Base-by-base conservation (phyloP, 148 eudicot species). In the Diospyros kaki region DNA sequence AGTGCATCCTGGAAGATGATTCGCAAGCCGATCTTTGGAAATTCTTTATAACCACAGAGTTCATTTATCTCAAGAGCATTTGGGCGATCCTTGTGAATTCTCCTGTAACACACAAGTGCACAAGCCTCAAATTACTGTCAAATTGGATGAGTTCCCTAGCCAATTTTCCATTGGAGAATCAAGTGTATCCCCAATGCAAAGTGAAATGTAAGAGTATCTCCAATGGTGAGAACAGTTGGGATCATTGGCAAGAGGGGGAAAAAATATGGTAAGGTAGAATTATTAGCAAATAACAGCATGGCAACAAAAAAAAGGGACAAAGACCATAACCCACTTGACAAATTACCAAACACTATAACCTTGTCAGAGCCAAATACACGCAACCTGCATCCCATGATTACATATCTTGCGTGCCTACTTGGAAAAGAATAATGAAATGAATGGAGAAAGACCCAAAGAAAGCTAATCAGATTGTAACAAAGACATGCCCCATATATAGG, bases 31-130 rank as follows among this genome's bases (percentile, higher is more conserved):
- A 75, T 73, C 72, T 81, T 61, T 5, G 91, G 89, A 63, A 86
- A 81, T 71, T 89, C 89, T 77, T 84, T 84, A 76, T 78, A 63
- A 58, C 90, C 87, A 79, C 73, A 69, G 62, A 95, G 71, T 79
- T 93, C 94, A 73, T 87, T 63, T 75, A 95, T 78, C 69, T 93
- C 96, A 55, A 95, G 81, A 71, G 85, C 83, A 79, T 83, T 76
- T 56, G 94, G 85, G 54, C 72, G 69, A 67, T 78, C 87, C 84
- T 79, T 80, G 75, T 85, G 77, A 70, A 87, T 88, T 88, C 86
- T 90, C 99, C 99, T 95, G 89, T 66, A 58, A 63, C 70, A 85
- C 63, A 41, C 0, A 43, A 74, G 61, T 17, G 11, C n/a, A 39
- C 14, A 60, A 74, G 39, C n/a, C 6, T 63, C 69, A 62, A n/a